Conservation (phyloP, 1,139 yeast genomes). For the Trichomonascaceae sp. region DNA sequence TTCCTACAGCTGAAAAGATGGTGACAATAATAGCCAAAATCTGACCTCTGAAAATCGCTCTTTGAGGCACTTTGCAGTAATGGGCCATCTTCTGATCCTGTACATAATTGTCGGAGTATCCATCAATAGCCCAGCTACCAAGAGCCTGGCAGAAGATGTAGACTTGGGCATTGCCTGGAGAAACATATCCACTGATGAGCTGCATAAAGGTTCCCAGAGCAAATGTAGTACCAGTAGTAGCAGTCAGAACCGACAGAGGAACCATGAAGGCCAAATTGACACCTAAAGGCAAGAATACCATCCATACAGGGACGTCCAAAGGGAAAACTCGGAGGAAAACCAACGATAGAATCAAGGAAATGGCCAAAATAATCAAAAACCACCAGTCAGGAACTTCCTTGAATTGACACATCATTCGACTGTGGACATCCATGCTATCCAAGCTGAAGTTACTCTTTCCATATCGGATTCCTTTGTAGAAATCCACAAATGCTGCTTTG, state of each 20-base stretch:
- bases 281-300: slow-evolving; percentile 36
- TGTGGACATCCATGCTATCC: slow-evolving; percentile 54
- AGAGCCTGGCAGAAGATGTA: slow-evolving; percentile 50
- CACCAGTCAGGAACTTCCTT: slow-evolving; percentile 61
- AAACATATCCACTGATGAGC: slow-evolving; percentile 54
- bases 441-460: slow-evolving; percentile 21
- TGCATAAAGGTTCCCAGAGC: slow-evolving; percentile 52
- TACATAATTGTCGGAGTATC: slow-evolving; percentile 51
- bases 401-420: slow-evolving; percentile 48
- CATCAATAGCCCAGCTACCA: slow-evolving; percentile 54
- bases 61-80: slow-evolving; percentile 50
- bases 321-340: slow-evolving; percentile 41
- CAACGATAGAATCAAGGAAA: slow-evolving; percentile 46
- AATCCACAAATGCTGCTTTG: slow-evolving; percentile 7
- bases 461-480: slow-evolving; percentile 2
- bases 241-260: slow-evolving; percentile 41
- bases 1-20: slow-evolving; percentile 44
- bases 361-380: slow-evolving; percentile 42
- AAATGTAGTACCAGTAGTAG: slow-evolving; percentile 49
- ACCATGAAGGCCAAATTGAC: slow-evolving; percentile 51
- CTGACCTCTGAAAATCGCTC: slow-evolving; percentile 54
- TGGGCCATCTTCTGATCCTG: slow-evolving; percentile 56
- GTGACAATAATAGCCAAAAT: slow-evolving; percentile 35
- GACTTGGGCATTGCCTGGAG: slow-evolving; percentile 59
- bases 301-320: slow-evolving; percentile 12